A percentile compares a stretch with the other conserved stretches of the same genome.
Evolutionary conservation across 2,329 filamentous ascomycete species (phyloP).

Genomic region (Alternaria arbusti): DNA sequence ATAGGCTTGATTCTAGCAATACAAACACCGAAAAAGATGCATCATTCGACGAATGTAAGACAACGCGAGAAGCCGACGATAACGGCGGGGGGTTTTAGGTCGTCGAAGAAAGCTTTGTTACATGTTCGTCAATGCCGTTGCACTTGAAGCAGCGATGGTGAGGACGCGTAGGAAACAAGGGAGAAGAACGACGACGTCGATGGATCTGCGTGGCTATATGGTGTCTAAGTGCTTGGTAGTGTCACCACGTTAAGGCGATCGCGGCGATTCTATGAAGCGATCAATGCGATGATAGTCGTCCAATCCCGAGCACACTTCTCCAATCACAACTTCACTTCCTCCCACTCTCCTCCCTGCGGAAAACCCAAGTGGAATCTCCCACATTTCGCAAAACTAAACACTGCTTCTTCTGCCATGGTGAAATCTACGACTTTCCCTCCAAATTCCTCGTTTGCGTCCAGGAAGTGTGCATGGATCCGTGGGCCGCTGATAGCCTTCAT

Average conservation of each 20-base stretch:
- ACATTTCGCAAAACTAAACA: slow-evolving; percentile 49
- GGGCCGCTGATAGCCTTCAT: slow-evolving; percentile 50
- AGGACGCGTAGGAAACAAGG: neutral
- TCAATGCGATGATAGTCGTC: slow-evolving; percentile 49
- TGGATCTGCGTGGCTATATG: neutral
- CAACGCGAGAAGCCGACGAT: slow-evolving; percentile 45
- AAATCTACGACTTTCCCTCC: slow-evolving; percentile 50
- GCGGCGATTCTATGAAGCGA: slow-evolving; percentile 48
- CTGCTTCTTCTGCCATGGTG: slow-evolving; percentile 42
- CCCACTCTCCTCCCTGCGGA: slow-evolving; percentile 51
- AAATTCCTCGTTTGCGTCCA: slow-evolving; percentile 33
- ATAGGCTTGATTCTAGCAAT: slow-evolving; percentile 55
- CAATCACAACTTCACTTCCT: slow-evolving; percentile 34
- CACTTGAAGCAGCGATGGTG: neutral
- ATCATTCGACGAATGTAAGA: neutral
- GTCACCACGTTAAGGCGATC: neutral
- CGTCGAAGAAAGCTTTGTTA: slow-evolving; percentile 55
- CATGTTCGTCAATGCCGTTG: neutral
- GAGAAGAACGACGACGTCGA: neutral
- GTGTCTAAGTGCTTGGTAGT: neutral
- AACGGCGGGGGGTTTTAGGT: slow-evolving; percentile 59
- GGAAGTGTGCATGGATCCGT: slow-evolving; percentile 47
- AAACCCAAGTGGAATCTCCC: slow-evolving; percentile 53
- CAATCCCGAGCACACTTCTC: slow-evolving; percentile 27
- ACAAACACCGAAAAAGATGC: slow-evolving; percentile 58